These are phyloP conservation scores for Raffaelea ambrosiae DNA, from an alignment of 2,329 filamentous ascomycete species.

Conservation along the genomic window DNA sequence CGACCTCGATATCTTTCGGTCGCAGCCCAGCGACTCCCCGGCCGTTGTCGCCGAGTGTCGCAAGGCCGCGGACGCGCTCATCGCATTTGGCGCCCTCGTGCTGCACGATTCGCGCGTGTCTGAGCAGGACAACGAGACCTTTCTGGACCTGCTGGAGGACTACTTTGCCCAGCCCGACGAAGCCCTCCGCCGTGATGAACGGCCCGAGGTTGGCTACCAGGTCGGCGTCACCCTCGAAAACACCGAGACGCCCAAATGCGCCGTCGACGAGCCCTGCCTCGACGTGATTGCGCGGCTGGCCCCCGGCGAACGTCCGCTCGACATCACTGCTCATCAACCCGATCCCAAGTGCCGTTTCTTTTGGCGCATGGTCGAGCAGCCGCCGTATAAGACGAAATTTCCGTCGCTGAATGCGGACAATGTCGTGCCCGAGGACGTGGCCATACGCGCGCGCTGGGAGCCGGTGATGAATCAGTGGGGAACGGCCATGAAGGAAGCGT, in stretches of 20 bases:
- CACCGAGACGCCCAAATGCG: slow-evolving; percentile 56
- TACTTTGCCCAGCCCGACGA: slow-evolving; percentile 50
- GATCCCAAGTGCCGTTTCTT: slow-evolving; percentile 58
- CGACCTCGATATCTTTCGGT: slow-evolving; percentile 50
- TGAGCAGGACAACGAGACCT: slow-evolving; percentile 44
- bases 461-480: slow-evolving; percentile 51
- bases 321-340: slow-evolving; percentile 46
- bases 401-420: slow-evolving; percentile 48
- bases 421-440: slow-evolving; percentile 39
- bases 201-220: slow-evolving; percentile 51
- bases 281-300: slow-evolving; percentile 45
- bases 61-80: slow-evolving; percentile 46
- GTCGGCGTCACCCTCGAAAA: slow-evolving; percentile 55
- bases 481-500: slow-evolving; percentile 51
- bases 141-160: slow-evolving; percentile 55
- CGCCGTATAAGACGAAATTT: slow-evolving; percentile 46
- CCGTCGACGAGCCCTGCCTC: slow-evolving; percentile 52
- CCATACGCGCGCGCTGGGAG: slow-evolving; percentile 42
- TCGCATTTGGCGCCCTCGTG: slow-evolving; percentile 51
- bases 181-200: slow-evolving; percentile 40
- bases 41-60: slow-evolving; percentile 41
- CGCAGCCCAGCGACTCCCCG: slow-evolving; percentile 30
- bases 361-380: slow-evolving; percentile 48
- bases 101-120: slow-evolving; percentile 52
- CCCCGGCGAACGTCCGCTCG: slow-evolving; percentile 47